Evolutionary conservation across 1,284 basidiomycete genomes (phyloP).

Genomic region (Apiotrichum laibachii): DNA sequence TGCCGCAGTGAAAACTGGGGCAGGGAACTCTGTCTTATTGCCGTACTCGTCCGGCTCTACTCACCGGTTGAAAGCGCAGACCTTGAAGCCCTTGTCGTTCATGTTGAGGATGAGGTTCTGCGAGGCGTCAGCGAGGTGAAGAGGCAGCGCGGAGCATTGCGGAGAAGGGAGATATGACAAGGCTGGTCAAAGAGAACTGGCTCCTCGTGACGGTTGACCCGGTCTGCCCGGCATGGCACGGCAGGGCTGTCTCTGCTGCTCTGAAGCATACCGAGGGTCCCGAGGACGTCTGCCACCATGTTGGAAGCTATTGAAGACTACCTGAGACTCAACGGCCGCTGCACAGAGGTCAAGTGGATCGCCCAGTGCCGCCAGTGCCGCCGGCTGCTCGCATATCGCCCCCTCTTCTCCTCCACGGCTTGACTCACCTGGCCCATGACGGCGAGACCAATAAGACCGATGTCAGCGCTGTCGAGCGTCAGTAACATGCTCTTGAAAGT

Average conservation of each 20-base stretch:
- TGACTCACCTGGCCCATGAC: constrained; percentile 67
- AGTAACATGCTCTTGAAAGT: constrained; percentile 8
- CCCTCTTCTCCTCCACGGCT: too few relatives aligned
- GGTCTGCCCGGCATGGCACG: neutral
- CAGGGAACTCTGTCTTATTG: too few relatives aligned
- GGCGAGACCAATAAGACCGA: constrained; percentile 68
- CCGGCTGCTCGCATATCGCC: too few relatives aligned
- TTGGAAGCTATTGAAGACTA: too few relatives aligned
- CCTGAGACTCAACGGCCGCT: too few relatives aligned
- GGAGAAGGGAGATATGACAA: neutral
- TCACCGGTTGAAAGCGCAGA: constrained; percentile 90
- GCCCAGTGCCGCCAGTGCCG: too few relatives aligned
- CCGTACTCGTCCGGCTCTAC: constrained; percentile 14
- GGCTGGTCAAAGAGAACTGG: neutral
- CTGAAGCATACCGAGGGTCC: too few relatives aligned
- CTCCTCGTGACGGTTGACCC: too few relatives aligned
- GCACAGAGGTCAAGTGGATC: too few relatives aligned
- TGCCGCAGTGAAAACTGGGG: too few relatives aligned
- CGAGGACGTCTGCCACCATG: too few relatives aligned
- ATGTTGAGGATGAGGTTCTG: constrained; percentile 97
- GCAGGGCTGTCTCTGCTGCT: too few relatives aligned
- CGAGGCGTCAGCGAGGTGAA: constrained; percentile 58
- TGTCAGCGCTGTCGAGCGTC: constrained; percentile 34
- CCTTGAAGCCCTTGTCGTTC: constrained; percentile 98
- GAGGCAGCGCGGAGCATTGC: neutral